These are phyloP conservation scores for Ogataea henricii DNA, from an alignment of 805 yeast species.

Conservation along the genomic window DNA sequence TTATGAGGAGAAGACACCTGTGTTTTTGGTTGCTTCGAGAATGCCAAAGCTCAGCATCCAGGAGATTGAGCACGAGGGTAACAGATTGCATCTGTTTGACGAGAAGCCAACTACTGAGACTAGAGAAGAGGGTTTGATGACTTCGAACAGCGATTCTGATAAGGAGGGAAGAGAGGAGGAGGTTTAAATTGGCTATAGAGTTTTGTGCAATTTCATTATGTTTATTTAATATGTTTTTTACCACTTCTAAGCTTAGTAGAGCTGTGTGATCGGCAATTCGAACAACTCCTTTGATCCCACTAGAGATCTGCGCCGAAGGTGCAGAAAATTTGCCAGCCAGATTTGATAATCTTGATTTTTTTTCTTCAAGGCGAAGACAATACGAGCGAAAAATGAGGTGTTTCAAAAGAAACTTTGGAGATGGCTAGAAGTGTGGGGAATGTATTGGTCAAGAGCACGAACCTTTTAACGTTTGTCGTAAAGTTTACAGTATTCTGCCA, in stretches of 20 bases:
- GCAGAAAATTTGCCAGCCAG: too few species aligned
- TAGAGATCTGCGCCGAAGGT: too few species aligned
- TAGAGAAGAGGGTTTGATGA: constrained; percentile 11
- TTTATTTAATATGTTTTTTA: neutral
- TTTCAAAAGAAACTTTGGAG: too few species aligned
- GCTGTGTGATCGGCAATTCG: neutral
- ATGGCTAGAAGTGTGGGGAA: too few species aligned
- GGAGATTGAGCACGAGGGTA: constrained; percentile 63
- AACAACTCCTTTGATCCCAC: too few species aligned
- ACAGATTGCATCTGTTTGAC: constrained; percentile 51
- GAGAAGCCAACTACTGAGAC: constrained; percentile 16
- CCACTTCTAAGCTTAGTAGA: neutral
- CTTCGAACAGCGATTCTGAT: constrained; percentile 2
- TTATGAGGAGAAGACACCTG: constrained; percentile 52
- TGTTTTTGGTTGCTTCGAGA: constrained; percentile 63
- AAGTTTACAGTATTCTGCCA: too few species aligned
- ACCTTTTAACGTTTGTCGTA: too few species aligned
- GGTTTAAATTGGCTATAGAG: constrained; percentile 6
- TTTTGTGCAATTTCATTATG: neutral
- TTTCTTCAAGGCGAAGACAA: too few species aligned
- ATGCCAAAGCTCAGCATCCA: constrained; percentile 58
- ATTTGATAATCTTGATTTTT: too few species aligned
- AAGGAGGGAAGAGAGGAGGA: constrained; percentile 2
- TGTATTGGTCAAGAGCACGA: too few species aligned
- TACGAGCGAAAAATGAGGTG: too few species aligned